phyloP scores from a whole-genome alignment of 768 basidiomycete species.

The Daedaleopsis sinensis region DNA sequence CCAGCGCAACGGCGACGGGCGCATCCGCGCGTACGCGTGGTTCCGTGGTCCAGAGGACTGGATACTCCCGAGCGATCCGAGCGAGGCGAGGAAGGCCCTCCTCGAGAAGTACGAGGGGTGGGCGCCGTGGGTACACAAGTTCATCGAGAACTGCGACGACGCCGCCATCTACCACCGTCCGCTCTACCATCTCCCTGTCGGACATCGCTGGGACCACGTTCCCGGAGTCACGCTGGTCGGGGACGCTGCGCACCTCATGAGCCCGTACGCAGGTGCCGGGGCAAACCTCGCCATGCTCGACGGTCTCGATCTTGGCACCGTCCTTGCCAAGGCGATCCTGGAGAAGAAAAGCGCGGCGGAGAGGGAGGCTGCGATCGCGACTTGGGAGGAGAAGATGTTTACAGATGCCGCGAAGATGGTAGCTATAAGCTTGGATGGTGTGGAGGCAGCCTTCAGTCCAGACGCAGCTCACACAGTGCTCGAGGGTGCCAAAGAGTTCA shows the following conservation, averaged over 20 bases:
- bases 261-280: conserved; percentile 40
- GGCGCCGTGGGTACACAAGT: conserved; percentile 16
- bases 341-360: neutral
- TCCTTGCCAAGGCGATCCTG: conserved; percentile 1
- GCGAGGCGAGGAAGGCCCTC: conserved; percentile 10
- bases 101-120: conserved; percentile 5
- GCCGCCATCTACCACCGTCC: conserved; percentile 15
- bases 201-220: conserved; percentile 15
- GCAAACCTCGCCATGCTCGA: conserved; percentile 40
- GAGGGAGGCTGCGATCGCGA: neutral
- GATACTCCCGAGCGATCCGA: conserved; percentile 5
- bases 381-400: neutral
- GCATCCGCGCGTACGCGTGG: conserved; percentile 15
- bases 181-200: conserved; percentile 15
- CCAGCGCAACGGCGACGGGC: conserved; percentile 37
- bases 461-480: too few relatives aligned
- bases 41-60: conserved; percentile 17
- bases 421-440: neutral
- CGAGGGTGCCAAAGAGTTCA: neutral
- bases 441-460: too few relatives aligned
- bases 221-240: conserved; percentile 10
- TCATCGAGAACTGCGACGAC: conserved; percentile 9
- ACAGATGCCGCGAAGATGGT: neutral
- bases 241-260: conserved; percentile 43
- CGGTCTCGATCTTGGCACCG: conserved; percentile 20